Evolutionary conservation across 305 asterid species (phyloP).

Genomic region (Solanum aculeatissimum): DNA sequence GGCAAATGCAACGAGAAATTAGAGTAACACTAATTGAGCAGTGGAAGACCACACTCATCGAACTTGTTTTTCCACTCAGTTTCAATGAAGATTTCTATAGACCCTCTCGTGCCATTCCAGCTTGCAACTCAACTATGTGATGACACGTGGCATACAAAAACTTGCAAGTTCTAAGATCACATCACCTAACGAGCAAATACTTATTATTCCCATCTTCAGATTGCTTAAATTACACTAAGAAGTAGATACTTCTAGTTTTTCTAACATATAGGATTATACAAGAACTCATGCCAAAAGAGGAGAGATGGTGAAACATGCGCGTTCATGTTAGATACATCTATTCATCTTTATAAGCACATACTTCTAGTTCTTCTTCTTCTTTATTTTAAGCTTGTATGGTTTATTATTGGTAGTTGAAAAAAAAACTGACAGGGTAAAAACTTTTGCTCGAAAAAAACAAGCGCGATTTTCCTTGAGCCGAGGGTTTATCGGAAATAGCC

Average conservation of each 20-base stretch:
- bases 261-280: not conserved
- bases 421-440: not conserved
- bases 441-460: not conserved
- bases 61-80: not conserved
- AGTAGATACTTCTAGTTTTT: not conserved
- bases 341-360: not conserved
- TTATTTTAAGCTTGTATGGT: not conserved
- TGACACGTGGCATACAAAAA: not conserved
- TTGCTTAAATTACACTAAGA: not conserved
- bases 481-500: not conserved
- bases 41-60: not conserved
- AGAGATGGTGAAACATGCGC: not conserved
- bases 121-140: not conserved
- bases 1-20: not conserved
- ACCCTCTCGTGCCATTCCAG: not conserved
- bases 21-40: not conserved
- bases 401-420: not conserved
- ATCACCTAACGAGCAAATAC: not conserved
- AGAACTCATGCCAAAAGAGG: not conserved
- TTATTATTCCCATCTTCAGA: not conserved
- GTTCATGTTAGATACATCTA: not conserved
- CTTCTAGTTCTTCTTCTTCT: not conserved
- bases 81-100: not conserved
- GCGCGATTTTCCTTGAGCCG: not conserved
- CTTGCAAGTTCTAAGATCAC: not conserved